Base-by-base conservation (phyloP, 1,284 basidiomycete genomes). In the Ustilago crameri region DNA sequence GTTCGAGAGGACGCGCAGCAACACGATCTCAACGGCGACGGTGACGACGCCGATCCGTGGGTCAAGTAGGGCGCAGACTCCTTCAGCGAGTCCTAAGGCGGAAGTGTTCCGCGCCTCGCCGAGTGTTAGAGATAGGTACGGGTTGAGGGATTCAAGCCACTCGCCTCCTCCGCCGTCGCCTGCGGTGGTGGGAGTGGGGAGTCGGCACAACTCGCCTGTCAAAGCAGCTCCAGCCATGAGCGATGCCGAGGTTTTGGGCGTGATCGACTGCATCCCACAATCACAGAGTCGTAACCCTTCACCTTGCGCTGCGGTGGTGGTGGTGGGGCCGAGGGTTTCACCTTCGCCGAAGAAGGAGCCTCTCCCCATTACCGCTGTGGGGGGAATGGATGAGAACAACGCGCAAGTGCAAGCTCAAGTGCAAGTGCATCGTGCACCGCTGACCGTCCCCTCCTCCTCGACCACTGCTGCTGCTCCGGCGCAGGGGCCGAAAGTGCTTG, bases 161-260 rank as follows among this genome's bases (percentile, higher is more conserved):
- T 30, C 30, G n/a, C 60, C 66, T 2, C 51, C 54, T 2, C 42
- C 51, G 15, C 22, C 20, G 43, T 20, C 41, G 12, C 4, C 37
- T 24, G 23, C 48, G 32, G 40, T 40, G 18, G 12, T 30, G 10
- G 34, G 18, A 23, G 30, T 22, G n/a, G 30, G 44, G 20, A 30
- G 38, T 42, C 40, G 53, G 18, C 43, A 51, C 1, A 42, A 37
- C 10, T 53, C 55, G 10, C 56, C 56, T 1, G 43, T 59, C 14
- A 65, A 64, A 26, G 46, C 15, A 9, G 35, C 9, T 37, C 35
- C 35, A 9, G 14, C 15, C 23, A 30, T 40, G 32, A 53, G 34
- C 24, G 70, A 68, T 40, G 65, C 57, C 2, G 70, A 73, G 1
- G 70, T 67, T 38, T 43, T 73, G 14, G 70, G 61, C 7, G 65